Evolutionary conservation across 2,329 filamentous ascomycete genomes (phyloP).

Genomic region (Microcera coccophila): DNA sequence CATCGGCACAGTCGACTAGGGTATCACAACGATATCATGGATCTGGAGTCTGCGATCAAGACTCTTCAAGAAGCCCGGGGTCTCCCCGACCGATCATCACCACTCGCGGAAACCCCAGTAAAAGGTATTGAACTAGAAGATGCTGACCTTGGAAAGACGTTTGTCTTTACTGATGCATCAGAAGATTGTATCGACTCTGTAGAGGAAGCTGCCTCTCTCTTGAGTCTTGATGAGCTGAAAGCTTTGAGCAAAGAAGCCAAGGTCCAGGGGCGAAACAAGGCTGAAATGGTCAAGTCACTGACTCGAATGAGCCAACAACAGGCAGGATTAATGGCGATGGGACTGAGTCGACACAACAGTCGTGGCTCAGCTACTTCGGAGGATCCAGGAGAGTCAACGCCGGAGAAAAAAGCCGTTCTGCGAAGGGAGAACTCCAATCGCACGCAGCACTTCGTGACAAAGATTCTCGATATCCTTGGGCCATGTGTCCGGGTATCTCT

Average conservation of each 20-base stretch:
- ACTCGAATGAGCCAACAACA: conserved; percentile 72
- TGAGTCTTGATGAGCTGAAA: conserved; percentile 88
- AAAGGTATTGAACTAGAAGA: conserved; percentile 39
- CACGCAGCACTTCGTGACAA: conserved; percentile 69
- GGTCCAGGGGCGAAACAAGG: conserved; percentile 82
- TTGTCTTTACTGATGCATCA: conserved; percentile 78
- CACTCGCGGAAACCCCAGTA: conserved; percentile 13
- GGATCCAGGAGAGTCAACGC: conserved; percentile 34
- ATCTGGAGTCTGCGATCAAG: conserved; percentile 63
- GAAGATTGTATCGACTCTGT: conserved; percentile 69
- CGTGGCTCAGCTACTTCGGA: conserved; percentile 50
- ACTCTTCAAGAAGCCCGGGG: conserved; percentile 56
- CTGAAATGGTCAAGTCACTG: conserved; percentile 71
- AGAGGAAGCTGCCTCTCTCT: conserved; percentile 75
- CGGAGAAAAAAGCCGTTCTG: conserved; percentile 13
- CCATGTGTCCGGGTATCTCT: conserved; percentile 79
- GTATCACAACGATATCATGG: conserved; percentile 78
- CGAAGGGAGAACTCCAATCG: conserved; percentile 51
- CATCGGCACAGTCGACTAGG: conserved; percentile 74
- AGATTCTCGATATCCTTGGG: conserved; percentile 73
- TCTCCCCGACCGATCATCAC: conserved; percentile 45
- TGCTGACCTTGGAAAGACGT: conserved; percentile 49
- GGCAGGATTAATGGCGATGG: conserved; percentile 66
- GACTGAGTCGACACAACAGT: conserved; percentile 61
- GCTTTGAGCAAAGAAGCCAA: conserved; percentile 79